These are phyloP conservation scores for Diplodia sapinea DNA, from an alignment of 2,329 filamentous ascomycete genomes.

Conservation along the genomic window DNA sequence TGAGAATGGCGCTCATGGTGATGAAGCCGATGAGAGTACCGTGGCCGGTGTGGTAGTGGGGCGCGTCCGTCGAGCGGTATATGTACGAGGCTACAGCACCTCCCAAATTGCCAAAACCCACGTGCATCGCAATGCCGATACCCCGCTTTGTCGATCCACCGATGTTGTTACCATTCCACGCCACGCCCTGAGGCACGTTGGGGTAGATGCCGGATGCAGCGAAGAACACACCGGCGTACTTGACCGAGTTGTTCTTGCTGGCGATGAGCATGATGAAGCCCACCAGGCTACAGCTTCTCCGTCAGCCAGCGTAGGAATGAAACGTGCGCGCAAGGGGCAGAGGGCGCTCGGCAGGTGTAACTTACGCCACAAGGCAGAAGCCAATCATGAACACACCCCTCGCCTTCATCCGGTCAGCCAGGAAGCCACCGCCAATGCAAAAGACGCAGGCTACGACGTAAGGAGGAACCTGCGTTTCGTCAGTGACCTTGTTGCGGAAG, in stretches of 20 bases:
- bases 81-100: constrained; percentile 54
- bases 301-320: neutral
- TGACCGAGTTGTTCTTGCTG: constrained; percentile 40
- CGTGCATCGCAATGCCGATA: constrained; percentile 63
- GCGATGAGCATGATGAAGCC: constrained; percentile 50
- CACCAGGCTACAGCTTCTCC: constrained; percentile 37
- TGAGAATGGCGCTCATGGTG: constrained; percentile 58
- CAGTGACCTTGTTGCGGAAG: neutral
- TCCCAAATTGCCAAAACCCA: constrained; percentile 55
- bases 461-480: constrained; percentile 55
- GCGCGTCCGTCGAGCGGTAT: constrained; percentile 53
- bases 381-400: constrained; percentile 25
- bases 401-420: constrained; percentile 37
- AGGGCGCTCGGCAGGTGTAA: neutral
- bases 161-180: constrained; percentile 66
- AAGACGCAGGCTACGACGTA: constrained; percentile 58
- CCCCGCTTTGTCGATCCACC: constrained; percentile 62
- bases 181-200: constrained; percentile 61
- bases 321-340: neutral
- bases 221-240: constrained; percentile 51
- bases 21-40: constrained; percentile 52
- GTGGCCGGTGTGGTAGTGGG: constrained; percentile 55
- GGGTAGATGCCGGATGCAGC: constrained; percentile 57
- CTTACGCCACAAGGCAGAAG: constrained; percentile 13
- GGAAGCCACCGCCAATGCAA: constrained; percentile 42